phyloP scores from a whole-genome alignment of 2,329 filamentous ascomycete genomes.

The Aspergillus quadricinctus region DNA sequence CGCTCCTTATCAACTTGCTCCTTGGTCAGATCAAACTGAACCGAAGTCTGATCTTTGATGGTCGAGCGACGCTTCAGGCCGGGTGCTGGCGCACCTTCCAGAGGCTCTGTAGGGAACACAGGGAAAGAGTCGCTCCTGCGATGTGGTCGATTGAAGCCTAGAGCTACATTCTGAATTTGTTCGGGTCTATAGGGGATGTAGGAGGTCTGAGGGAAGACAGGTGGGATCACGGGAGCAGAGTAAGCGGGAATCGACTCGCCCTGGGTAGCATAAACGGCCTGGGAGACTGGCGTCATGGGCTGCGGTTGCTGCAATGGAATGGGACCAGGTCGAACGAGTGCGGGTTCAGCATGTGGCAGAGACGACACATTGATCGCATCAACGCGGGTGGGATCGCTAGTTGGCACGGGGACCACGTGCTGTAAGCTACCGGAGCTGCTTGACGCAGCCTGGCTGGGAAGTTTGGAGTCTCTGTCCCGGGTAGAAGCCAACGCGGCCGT shows the following conservation, averaged over 20 bases:
- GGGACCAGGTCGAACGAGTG: constrained; percentile 49
- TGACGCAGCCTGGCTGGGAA: constrained; percentile 22
- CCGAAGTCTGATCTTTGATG: constrained; percentile 41
- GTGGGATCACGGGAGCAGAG: constrained; percentile 37
- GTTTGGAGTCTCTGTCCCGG: constrained; percentile 23
- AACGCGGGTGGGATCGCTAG: constrained; percentile 60
- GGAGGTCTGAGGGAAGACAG: constrained; percentile 28
- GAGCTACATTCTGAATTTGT: constrained; percentile 4
- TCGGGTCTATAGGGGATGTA: constrained; percentile 16
- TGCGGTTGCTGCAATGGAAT: constrained; percentile 81
- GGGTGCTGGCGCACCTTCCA: constrained; percentile 17
- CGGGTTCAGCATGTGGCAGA: constrained; percentile 21
- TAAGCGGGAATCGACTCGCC: constrained; percentile 38
- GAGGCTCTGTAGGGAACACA: constrained; percentile 31
- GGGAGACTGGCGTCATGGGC: constrained; percentile 68
- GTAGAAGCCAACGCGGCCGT: constrained; percentile 40
- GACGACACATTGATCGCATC: constrained; percentile 46
- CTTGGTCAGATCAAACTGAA: constrained; percentile 55
- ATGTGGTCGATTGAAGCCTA: constrained; percentile 9
- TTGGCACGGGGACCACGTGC: constrained; percentile 62
- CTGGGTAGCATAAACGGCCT: constrained; percentile 58
- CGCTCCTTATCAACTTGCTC: constrained; percentile 51
- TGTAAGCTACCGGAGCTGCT: constrained; percentile 47
- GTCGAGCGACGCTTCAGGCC: constrained; percentile 31
- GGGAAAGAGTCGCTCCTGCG: constrained; percentile 48